Percentiles rank a stretch among this genome's conserved stretches.
Conservation (phyloP, 108 stramenopile genomes). For the Mediolabrus comicus region DNA sequence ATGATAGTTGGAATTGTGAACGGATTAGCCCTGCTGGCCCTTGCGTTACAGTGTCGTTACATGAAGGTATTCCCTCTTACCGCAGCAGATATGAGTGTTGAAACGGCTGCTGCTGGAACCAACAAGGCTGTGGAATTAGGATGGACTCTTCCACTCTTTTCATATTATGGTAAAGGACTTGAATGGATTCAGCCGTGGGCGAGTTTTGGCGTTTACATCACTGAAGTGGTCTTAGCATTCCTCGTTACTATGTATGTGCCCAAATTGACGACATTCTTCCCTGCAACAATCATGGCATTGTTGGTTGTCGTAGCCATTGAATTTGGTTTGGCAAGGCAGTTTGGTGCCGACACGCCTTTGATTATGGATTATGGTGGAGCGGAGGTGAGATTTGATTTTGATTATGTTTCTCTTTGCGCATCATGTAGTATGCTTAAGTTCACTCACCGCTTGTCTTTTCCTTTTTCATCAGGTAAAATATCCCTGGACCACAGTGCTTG, state of each 20-base stretch:
- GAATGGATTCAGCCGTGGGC: constrained; percentile 35
- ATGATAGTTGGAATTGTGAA: constrained; percentile 64
- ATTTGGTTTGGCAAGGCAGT: constrained; percentile 31
- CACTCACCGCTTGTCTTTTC: background rate
- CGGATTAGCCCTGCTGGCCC: constrained; percentile 49
- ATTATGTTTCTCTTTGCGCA: background rate
- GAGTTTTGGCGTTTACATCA: constrained; percentile 17
- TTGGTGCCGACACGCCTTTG: constrained; percentile 40
- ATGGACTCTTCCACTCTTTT: constrained; percentile 27
- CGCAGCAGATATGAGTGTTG: constrained; percentile 10
- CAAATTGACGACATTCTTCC: constrained; percentile 36
- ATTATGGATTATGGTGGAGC: constrained; percentile 45
- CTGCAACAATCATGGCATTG: constrained; percentile 31
- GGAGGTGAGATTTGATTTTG: constrained; percentile 14
- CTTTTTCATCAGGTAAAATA: constrained; percentile 16
- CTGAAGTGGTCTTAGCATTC: constrained; percentile 20
- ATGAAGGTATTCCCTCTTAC: constrained; percentile 39
- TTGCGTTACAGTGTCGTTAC: constrained; percentile 47
- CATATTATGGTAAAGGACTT: constrained; percentile 31
- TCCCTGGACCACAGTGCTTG: constrained; percentile 30
- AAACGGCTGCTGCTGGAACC: constrained; percentile 6
- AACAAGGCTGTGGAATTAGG: constrained; percentile 16
- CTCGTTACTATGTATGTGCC: constrained; percentile 27
- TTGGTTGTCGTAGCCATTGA: constrained; percentile 27
- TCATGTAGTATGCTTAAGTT: background rate